Conservation (phyloP, 805 yeast species). For the Candida arabinofermentans region DNA sequence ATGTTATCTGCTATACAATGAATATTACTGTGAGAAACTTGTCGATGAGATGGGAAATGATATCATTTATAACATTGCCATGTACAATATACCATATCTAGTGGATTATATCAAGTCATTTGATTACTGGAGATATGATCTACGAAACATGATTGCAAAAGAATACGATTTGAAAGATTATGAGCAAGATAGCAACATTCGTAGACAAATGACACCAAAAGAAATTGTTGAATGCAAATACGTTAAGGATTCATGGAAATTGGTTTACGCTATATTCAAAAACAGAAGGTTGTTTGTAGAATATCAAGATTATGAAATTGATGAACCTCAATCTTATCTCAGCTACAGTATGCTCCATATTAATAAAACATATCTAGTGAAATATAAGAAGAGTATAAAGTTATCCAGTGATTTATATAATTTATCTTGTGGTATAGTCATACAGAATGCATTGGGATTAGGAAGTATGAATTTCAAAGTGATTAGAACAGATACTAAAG, state of each 20-base stretch:
- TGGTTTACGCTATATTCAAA: conserved; percentile 46
- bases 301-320: conserved; percentile 34
- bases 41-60: conserved; percentile 28
- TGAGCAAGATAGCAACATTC: conserved; percentile 12
- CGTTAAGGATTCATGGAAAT: conserved; percentile 52
- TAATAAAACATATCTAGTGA: conserved; percentile 45
- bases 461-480: conserved; percentile 57
- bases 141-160: conserved; percentile 24
- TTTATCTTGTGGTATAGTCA: conserved; percentile 46
- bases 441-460: conserved; percentile 51
- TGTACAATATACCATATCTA: conserved; percentile 22
- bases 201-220: conserved; percentile 14
- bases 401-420: conserved; percentile 48
- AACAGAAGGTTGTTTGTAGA: conserved; percentile 54
- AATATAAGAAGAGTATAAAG: conserved; percentile 42
- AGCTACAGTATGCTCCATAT: conserved; percentile 37
- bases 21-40: conserved; percentile 37
- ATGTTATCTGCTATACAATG: conserved; percentile 49
- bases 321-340: conserved; percentile 43
- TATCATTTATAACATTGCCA: conserved; percentile 19
- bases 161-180: conserved; percentile 20
- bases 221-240: conserved; percentile 28
- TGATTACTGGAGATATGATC: conserved; percentile 32
- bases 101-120: conserved; percentile 30
- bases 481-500: conserved; percentile 27